phyloP scores from a whole-genome alignment of 2,329 filamentous ascomycete genomes.

The Pezicula carpinea region DNA sequence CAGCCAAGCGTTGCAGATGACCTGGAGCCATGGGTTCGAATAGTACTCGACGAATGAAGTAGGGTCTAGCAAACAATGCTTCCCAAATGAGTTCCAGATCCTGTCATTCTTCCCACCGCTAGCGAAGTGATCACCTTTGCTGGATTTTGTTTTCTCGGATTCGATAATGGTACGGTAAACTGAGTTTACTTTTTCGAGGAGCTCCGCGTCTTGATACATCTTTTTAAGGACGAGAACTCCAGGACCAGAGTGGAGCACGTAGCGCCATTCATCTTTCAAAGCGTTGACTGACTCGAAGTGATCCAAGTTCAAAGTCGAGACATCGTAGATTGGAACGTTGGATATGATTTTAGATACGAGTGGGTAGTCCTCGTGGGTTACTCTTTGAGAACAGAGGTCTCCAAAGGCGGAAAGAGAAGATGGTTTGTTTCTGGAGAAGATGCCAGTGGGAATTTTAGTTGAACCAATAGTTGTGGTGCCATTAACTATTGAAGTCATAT shows the following conservation, averaged over 20 bases:
- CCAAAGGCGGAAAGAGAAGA: conserved; percentile 36
- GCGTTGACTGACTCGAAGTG: conserved; percentile 23
- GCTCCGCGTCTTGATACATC: conserved; percentile 39
- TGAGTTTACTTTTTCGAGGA: conserved; percentile 42
- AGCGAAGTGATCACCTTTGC: conserved; percentile 58
- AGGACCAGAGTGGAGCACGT: conserved; percentile 50
- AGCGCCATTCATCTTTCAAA: conserved; percentile 55
- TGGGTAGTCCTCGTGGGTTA: conserved; percentile 38
- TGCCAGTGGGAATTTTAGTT: neutral
- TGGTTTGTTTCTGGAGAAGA: neutral
- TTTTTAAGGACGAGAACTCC: conserved; percentile 54
- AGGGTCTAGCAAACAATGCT: conserved; percentile 50
- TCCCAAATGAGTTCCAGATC: conserved; percentile 64
- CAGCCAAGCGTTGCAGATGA: conserved; percentile 51
- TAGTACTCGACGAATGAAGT: conserved; percentile 52
- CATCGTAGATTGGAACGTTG: conserved; percentile 53
- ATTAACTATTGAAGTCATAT: no score
- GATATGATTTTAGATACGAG: conserved; percentile 38
- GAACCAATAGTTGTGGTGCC: no score
- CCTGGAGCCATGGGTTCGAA: conserved; percentile 52
- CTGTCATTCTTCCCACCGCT: conserved; percentile 49
- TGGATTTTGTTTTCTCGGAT: neutral
- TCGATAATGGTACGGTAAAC: conserved; percentile 42
- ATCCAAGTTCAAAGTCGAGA: conserved; percentile 30
- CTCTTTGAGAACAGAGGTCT: conserved; percentile 37